A percentile compares a stretch with the other conserved stretches of the same genome.
phyloP scores from a whole-genome alignment of 805 yeast species.

The Cyberlindnera veronae region DNA sequence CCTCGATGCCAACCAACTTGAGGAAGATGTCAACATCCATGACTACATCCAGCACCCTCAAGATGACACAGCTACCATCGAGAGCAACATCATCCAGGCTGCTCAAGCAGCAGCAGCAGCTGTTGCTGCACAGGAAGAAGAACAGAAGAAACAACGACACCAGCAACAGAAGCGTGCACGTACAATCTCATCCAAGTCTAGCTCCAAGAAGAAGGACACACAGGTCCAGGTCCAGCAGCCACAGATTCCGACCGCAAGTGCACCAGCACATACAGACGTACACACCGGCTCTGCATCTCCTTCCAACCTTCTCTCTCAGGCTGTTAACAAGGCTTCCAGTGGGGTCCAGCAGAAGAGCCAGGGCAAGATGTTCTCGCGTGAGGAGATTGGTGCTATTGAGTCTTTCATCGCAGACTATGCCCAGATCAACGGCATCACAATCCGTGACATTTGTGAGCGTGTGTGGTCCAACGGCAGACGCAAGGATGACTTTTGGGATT shows the following conservation, averaged over 20 bases:
- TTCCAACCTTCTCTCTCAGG: constrained; percentile 38
- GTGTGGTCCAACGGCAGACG: constrained; percentile 85
- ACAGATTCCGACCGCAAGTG: no score
- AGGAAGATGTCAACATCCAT: constrained; percentile 38
- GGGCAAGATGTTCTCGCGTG: constrained; percentile 46
- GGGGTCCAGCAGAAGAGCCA: constrained; percentile 12
- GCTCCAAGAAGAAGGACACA: constrained; percentile 5
- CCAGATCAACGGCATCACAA: constrained; percentile 53
- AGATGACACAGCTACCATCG: constrained; percentile 19
- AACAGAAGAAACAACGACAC: constrained; percentile 2
- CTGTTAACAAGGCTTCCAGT: constrained; percentile 41
- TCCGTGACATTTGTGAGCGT: constrained; percentile 72
- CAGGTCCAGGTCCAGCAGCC: no score
- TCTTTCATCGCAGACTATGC: constrained; percentile 69
- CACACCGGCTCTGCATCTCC: no score
- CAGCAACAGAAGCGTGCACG: constrained; percentile 1
- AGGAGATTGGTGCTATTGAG: constrained; percentile 70
- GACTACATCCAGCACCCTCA: constrained; percentile 28
- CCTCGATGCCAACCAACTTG: constrained; percentile 62
- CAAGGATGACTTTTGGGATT: constrained; percentile 90
- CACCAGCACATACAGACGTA: no score
- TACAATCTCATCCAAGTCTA: constrained; percentile 3
- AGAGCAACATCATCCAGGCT: constrained; percentile 27
- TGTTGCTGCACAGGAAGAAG: constrained; percentile 18
- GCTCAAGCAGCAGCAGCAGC: constrained; percentile 26